These are phyloP conservation scores for Kalmanozyma brasiliensis DNA, from an alignment of 1,284 basidiomycete species.

Conservation along the genomic window DNA sequence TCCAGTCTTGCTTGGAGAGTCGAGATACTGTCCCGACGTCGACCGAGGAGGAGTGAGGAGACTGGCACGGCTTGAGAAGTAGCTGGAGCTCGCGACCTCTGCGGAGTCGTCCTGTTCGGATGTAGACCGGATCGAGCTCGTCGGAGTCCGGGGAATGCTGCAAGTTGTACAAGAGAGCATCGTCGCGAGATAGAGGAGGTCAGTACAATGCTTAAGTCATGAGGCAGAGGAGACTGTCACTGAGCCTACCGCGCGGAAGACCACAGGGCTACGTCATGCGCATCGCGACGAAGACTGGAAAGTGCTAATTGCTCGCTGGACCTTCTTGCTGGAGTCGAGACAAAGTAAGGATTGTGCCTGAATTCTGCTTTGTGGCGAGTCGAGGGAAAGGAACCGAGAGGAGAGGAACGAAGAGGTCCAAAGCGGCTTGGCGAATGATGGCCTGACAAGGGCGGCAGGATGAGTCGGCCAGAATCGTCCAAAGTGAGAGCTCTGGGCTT, in stretches of 20 bases:
- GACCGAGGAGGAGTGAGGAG: slow-evolving; percentile 2
- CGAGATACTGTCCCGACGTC: background rate
- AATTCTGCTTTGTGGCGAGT: slow-evolving; percentile 14
- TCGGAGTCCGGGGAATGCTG: slow-evolving; percentile 24
- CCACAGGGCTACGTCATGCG: background rate
- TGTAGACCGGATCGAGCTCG: slow-evolving; percentile 36
- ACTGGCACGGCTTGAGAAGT: slow-evolving; percentile 1
- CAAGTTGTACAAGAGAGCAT: no score
- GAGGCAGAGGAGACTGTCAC: no score
- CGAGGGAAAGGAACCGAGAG: slow-evolving; percentile 2
- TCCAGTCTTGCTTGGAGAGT: background rate
- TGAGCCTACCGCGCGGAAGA: slow-evolving; percentile 25
- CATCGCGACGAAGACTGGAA: slow-evolving; percentile 3
- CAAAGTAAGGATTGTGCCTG: slow-evolving; percentile 26
- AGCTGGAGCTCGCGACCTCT: slow-evolving; percentile 4
- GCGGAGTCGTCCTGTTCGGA: slow-evolving; percentile 1
- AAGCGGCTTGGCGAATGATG: background rate
- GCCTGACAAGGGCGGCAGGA: slow-evolving; percentile 22
- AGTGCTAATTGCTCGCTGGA: slow-evolving; percentile 11
- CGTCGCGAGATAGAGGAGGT: no score
- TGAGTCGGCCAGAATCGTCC: slow-evolving; percentile 17
- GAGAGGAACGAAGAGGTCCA: slow-evolving; percentile 22
- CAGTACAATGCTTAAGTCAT: no score
- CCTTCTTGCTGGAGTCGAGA: slow-evolving; percentile 6
- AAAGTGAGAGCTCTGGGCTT: slow-evolving; percentile 27